Conservation (phyloP, 331 rosid genomes). For the Quercus phellos region DNA sequence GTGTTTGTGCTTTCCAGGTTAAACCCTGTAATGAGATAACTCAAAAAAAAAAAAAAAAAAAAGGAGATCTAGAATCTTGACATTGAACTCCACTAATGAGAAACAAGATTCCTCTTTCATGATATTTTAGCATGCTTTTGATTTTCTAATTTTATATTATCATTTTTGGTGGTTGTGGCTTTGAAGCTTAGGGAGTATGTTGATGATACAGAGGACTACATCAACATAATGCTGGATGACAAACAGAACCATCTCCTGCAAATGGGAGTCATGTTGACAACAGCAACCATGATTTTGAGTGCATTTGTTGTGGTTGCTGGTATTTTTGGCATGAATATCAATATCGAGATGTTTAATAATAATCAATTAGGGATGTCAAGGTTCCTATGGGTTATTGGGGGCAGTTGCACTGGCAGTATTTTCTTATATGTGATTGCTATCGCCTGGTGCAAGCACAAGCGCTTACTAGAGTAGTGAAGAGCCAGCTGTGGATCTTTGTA, state of each 20-base stretch:
- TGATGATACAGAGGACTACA: conserved; percentile 94
- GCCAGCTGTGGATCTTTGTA: not conserved
- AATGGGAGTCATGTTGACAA: conserved; percentile 97
- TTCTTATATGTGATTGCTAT: conserved; percentile 72
- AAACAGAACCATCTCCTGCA: conserved; percentile 95
- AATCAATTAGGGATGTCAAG: conserved; percentile 38
- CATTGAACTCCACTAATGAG: not conserved
- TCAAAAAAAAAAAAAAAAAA: no score
- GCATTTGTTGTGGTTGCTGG: conserved; percentile 86
- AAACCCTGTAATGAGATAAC: no score
- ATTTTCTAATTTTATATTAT: not conserved
- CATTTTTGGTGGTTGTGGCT: conserved; percentile 5
- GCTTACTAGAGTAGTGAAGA: conserved; percentile 45
- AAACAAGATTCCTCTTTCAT: not conserved
- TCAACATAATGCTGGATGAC: conserved; percentile 99
- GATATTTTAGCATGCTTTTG: not conserved
- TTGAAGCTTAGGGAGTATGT: conserved; percentile 91
- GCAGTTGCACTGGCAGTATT: conserved; percentile 60
- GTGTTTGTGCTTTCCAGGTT: no score
- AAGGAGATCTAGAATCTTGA: not conserved
- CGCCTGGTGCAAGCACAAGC: conserved; percentile 87
- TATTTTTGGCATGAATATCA: conserved; percentile 85
- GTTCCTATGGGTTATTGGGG: conserved; percentile 80
- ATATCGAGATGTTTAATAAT: conserved; percentile 45
- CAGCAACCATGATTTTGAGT: conserved; percentile 84